Evolutionary conservation across 1,284 basidiomycete species (phyloP), one percentile per base, ranked within the genome.

Genomic region (Microbotryum scabiosae): DNA sequence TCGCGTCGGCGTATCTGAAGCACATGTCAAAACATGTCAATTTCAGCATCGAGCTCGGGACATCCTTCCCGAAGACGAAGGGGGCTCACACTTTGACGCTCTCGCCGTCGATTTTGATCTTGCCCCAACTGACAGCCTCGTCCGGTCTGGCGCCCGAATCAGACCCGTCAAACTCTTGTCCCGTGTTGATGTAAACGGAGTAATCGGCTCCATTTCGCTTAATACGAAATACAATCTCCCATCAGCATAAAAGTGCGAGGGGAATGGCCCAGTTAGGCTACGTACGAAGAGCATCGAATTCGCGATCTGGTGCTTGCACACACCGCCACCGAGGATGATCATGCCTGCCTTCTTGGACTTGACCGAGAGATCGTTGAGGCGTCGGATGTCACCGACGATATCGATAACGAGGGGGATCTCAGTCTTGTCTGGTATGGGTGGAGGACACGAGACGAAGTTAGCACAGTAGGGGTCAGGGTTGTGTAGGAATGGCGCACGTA

Each of bases 91-190:
- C 92, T 82, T 98, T 98, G 60, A 98, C 88, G 32, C 88, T 83
- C 75, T 96, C 85, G 1, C 94, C 86, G 14, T 86, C 87, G 30
- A 87, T 86, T 52, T 90, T 84, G 68, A 98, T 97, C 79, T 98
- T 99, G 5, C 94, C 96, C 94, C 94, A 99, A n/a, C 90, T 94
- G 23, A 99, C 84, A 4, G 94, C 96, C 75, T 99, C 94, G 72
- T 99, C 96, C 20, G 96, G 96, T 61, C 91, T 80, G 20, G 96
- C 96, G 14, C 94, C 96, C 14, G 92, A 93, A 76, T 99, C 94
- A 5, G 92, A 96, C 0, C 94, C 94, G 73, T 98, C 96, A 71
- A 97, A 98, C 78, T 98, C 94, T 78, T 98, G 94, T 0, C 94
- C 94, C 0, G 94, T 98, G 73, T 98, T 98, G 70, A 99, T 96